These are phyloP conservation scores for Aureobasidium sp. DNA, from an alignment of 2,329 filamentous ascomycete genomes.

Conservation along the genomic window DNA sequence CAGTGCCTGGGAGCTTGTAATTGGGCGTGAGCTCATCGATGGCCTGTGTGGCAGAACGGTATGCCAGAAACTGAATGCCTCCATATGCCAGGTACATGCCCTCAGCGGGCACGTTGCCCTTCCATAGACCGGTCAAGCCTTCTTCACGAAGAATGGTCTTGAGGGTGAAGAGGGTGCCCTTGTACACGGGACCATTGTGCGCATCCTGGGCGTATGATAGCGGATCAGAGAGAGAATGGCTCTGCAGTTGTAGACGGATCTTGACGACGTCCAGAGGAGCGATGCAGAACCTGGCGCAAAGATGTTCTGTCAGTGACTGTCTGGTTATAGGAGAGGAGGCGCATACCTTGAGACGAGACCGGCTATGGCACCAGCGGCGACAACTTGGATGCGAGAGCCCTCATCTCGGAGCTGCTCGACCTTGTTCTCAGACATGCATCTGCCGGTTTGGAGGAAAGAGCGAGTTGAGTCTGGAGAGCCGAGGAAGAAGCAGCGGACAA, in stretches of 20 bases:
- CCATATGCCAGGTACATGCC: conserved; percentile 88
- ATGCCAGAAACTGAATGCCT: conserved; percentile 80
- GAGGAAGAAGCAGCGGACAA: not conserved
- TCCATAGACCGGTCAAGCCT: conserved; percentile 82
- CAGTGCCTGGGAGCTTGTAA: conserved; percentile 52
- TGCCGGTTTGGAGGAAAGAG: not conserved
- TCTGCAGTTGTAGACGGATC: conserved; percentile 91
- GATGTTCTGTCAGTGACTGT: conserved; percentile 4
- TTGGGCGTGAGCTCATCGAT: conserved; percentile 47
- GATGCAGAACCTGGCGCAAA: conserved; percentile 64
- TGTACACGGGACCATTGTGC: conserved; percentile 47
- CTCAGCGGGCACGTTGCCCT: conserved; percentile 94
- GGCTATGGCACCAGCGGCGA: conserved; percentile 60
- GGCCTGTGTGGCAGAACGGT: conserved; percentile 64
- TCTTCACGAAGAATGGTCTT: conserved; percentile 63
- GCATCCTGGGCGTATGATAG: conserved; percentile 42
- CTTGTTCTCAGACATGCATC: conserved; percentile 54
- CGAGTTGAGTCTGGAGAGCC: not conserved
- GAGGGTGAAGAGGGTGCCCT: conserved; percentile 68
- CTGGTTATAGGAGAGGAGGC: not conserved
- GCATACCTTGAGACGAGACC: conserved; percentile 77
- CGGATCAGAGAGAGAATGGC: conserved; percentile 73
- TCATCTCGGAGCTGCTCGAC: conserved; percentile 62
- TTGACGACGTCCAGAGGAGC: conserved; percentile 96
- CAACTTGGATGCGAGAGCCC: conserved; percentile 59